Conservation (phyloP, 2,329 filamentous ascomycete species). For the Fusarium azukiicola region DNA sequence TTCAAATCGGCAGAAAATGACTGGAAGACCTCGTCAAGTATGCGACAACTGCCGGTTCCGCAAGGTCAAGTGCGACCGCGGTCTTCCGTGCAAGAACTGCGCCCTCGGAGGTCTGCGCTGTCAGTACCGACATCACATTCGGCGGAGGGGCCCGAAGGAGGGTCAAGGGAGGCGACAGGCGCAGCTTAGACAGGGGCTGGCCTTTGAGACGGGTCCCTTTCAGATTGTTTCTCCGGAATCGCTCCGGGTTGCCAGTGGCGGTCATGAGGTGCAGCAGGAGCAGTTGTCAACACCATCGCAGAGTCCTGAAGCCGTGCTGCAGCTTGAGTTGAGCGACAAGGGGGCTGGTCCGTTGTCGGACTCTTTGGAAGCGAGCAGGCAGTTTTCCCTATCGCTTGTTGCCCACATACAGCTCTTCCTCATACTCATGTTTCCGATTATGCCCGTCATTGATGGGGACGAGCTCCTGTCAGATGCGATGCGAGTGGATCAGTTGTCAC, state of each 20-base stretch:
- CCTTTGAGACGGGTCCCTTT: conserved; percentile 35
- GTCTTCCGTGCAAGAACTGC: conserved; percentile 56
- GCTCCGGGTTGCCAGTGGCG: conserved; percentile 4
- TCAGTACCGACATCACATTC: conserved; percentile 56
- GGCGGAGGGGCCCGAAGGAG: conserved; percentile 54
- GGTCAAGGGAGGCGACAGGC: conserved; percentile 56
- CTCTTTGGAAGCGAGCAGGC: conserved; percentile 37
- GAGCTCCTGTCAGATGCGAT: conserved; percentile 54
- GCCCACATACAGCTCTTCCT: conserved; percentile 57
- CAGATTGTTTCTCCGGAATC: conserved; percentile 47
- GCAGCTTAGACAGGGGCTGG: conserved; percentile 54
- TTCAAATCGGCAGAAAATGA: neutral
- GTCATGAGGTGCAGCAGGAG: neutral
- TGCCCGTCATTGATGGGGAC: conserved; percentile 56
- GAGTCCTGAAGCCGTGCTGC: neutral
- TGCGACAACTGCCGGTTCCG: conserved; percentile 58
- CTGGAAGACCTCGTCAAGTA: conserved; percentile 47
- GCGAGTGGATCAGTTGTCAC: conserved; percentile 50
- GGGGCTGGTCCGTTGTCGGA: conserved; percentile 14
- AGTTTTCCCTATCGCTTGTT: conserved; percentile 48
- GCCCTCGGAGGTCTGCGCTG: conserved; percentile 52
- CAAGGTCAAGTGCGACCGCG: conserved; percentile 61
- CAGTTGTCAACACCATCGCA: neutral
- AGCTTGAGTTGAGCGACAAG: neutral
- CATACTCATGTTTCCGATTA: conserved; percentile 58